Base-by-base conservation (phyloP, 2,329 filamentous ascomycete species). In the Fusarium sp. region DNA sequence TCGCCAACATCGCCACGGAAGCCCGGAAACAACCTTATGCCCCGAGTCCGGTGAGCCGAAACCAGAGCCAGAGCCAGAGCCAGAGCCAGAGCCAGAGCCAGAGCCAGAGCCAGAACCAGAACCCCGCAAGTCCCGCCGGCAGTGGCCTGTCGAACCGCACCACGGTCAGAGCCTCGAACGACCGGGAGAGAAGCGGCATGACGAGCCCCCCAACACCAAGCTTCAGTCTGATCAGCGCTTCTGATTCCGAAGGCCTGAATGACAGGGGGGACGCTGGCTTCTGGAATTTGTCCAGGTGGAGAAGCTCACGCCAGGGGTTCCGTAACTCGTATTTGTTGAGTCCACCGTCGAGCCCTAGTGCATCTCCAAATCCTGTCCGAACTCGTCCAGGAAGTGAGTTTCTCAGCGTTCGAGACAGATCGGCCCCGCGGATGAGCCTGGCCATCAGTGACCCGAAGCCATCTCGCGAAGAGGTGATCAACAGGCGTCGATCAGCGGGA, bases 221-320 rank as follows among this genome's bases (percentile, higher is more conserved):
- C 56, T 86, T 87, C 68, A 83, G 78, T 6, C 76, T 85, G 23
- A 74, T 75, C 7, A 75, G 70, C 32, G 69, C 70, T 6, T 67
- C 70, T 7, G 73, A 74, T 14, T 61, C 71, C 1, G 72, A 78
- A 14, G 70, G 77, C 9, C 73, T 75, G 6, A 75, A 77, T 23
- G 78, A 80, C 4, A 79, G 78, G 4, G 77, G 76, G 3, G 75
- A 78, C 8, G 71, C 75, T 63, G 21, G 80, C 9, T 87, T 88
- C 68, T 88, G 84, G 85, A 86, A 84, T 57, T 69, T 85, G 17
- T 80, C 78, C 32, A 77, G 81, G 19, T 87, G 84, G 84, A 79
- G 77, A 46, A 76, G 77, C 6, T 65, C 67, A 4, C 73, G 80
- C 4, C 71, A 78, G 4, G 70, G 72, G 0, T 66, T 78, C 13